Percentiles rank a stretch among this genome's conserved stretches.
phyloP scores from a whole-genome alignment of 1,139 yeast genomes.

The Diutina ranongensis region DNA sequence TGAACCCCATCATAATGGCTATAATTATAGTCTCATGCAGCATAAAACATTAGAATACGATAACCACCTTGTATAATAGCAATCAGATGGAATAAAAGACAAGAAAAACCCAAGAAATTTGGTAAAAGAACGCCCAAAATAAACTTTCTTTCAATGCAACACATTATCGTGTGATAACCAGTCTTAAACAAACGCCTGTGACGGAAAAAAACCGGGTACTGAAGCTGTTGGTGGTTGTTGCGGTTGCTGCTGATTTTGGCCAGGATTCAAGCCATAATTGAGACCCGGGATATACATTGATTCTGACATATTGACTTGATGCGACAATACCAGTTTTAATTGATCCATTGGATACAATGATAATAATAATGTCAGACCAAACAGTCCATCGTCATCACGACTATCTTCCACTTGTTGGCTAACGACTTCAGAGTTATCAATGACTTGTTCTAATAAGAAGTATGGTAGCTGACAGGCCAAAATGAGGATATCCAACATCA shows the following conservation, averaged over 20 bases:
- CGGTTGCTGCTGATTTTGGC: not conserved
- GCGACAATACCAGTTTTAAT: not conserved
- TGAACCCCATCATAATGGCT: too few species aligned
- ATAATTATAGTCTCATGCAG: too few species aligned
- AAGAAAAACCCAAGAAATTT: too few species aligned
- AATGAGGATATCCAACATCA: constrained; percentile 19
- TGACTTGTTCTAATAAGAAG: constrained; percentile 23
- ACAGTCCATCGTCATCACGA: not conserved
- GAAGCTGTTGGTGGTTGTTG: not conserved
- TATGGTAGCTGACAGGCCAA: constrained; percentile 20
- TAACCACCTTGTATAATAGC: too few species aligned
- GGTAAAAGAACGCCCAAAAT: too few species aligned
- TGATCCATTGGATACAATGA: not conserved
- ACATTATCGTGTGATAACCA: not conserved
- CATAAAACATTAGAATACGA: too few species aligned
- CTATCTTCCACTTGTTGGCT: not conserved
- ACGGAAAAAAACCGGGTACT: not conserved
- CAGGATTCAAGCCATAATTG: not conserved
- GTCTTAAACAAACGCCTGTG: constrained; percentile 1
- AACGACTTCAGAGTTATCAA: constrained; percentile 20
- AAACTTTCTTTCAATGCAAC: not conserved
- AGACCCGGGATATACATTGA: not conserved
- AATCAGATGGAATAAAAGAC: too few species aligned
- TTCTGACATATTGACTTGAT: not conserved
- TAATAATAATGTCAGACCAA: not conserved